A percentile compares a stretch with the other conserved stretches of the same genome.
Conservation (phyloP, 1,284 basidiomycete genomes). For the Anthracocystis walkeri region DNA sequence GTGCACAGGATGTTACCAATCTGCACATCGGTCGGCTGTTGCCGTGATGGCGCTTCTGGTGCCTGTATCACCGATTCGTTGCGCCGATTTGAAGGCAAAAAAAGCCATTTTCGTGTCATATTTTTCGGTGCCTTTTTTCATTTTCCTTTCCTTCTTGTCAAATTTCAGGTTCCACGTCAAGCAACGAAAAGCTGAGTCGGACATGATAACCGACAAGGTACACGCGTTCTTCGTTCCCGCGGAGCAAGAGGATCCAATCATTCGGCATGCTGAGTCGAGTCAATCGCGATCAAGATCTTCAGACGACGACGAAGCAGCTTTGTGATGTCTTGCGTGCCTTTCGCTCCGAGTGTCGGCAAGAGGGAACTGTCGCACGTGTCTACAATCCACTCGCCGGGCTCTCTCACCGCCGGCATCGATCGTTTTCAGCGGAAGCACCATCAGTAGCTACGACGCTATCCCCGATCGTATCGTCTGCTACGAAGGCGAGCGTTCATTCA, state of each 20-base stretch:
- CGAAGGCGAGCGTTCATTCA: neutral
- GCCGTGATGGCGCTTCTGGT: slow-evolving; percentile 16
- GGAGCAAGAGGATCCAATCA: slow-evolving; percentile 1
- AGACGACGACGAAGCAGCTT: neutral
- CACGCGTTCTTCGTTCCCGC: neutral
- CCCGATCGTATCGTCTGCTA: neutral
- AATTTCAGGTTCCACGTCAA: too few species aligned
- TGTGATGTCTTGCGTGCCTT: neutral
- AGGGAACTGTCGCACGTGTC: neutral
- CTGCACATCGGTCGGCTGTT: slow-evolving; percentile 15
- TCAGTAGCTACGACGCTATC: neutral
- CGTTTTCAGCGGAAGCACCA: neutral
- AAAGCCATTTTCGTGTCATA: neutral
- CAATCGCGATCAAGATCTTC: neutral
- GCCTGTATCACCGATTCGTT: slow-evolving; percentile 8
- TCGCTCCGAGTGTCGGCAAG: neutral
- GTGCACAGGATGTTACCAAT: slow-evolving; percentile 13
- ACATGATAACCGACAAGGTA: slow-evolving; percentile 3
- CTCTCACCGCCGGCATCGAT: neutral
- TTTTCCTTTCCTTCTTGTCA: neutral
- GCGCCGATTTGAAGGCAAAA: neutral
- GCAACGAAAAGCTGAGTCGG: slow-evolving; percentile 8
- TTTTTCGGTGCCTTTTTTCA: neutral
- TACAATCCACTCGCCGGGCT: neutral
- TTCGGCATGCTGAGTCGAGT: slow-evolving; percentile 6